These are phyloP conservation scores for Carex cristatella DNA, from an alignment of 176 grass and related monocot genomes.

Conservation along the genomic window DNA sequence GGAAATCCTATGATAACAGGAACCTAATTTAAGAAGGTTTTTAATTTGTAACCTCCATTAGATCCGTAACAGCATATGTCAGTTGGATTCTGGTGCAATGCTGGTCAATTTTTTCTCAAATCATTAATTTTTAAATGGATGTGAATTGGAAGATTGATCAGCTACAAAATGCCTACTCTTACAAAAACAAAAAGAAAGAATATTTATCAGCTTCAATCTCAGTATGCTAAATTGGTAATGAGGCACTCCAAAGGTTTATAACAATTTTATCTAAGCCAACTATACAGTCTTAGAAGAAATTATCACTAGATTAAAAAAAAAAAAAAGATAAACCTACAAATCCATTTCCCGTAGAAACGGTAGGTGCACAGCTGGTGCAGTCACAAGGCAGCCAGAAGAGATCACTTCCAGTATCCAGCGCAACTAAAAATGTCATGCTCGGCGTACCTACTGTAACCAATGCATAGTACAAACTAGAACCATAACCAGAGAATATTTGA, in stretches of 20 bases:
- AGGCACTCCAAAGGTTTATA: not conserved
- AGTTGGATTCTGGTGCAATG: not conserved
- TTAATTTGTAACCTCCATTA: not conserved
- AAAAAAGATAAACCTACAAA: slow-evolving; percentile 30
- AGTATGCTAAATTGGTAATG: not conserved
- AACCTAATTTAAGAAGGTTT: slow-evolving; percentile 1
- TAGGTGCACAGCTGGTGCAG: slow-evolving; percentile 47
- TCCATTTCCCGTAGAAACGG: slow-evolving; percentile 24
- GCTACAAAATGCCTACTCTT: not conserved
- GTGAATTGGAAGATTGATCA: not conserved
- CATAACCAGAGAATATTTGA: not conserved
- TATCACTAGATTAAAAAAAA: not conserved
- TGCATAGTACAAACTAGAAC: slow-evolving; percentile 64
- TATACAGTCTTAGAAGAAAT: not conserved
- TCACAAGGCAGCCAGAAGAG: slow-evolving; percentile 89
- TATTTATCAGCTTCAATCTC: not conserved
- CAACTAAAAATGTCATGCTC: slow-evolving; percentile 71
- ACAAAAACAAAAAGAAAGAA: not conserved
- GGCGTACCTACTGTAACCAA: slow-evolving; percentile 76
- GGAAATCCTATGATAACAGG: not conserved
- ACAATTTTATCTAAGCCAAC: not conserved
- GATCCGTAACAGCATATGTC: not conserved
- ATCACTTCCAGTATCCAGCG: slow-evolving; percentile 77
- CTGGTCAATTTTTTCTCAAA: not conserved
- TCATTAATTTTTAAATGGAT: not conserved